Evolutionary conservation across 495 filamentous ascomycete species (phyloP).

Genomic region (Astrothelium subdiscretum): DNA sequence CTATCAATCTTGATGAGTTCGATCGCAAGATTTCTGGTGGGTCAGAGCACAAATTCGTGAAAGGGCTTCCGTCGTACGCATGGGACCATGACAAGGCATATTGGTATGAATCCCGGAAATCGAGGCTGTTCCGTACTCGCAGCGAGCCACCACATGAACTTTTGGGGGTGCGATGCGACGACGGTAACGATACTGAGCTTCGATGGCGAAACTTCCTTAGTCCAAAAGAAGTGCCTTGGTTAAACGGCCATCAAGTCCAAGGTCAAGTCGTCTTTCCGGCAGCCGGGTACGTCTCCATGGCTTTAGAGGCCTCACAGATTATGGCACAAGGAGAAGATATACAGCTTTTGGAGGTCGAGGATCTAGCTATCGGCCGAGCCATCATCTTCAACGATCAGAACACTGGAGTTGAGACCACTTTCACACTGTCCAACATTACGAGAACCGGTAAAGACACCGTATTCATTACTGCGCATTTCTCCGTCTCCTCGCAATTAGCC

Average conservation of each 20-base stretch:
- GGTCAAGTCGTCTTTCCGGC: conserved; percentile 20
- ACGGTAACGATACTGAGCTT: neutral
- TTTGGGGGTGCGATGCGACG: neutral
- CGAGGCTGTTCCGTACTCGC: conserved; percentile 13
- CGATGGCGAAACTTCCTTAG: neutral
- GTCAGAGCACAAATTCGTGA: conserved; percentile 7
- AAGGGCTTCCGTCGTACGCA: conserved; percentile 36
- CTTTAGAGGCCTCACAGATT: conserved; percentile 5
- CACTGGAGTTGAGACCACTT: neutral
- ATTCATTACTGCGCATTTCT: neutral
- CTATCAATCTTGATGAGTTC: neutral
- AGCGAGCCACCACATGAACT: neutral
- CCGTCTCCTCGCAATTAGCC: neutral
- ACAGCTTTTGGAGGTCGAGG: neutral
- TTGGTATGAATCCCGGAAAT: conserved; percentile 37
- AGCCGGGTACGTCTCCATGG: conserved; percentile 9
- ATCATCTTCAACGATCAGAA: neutral
- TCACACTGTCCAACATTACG: neutral
- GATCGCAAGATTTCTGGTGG: neutral
- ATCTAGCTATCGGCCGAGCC: neutral
- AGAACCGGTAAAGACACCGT: neutral
- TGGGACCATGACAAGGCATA: conserved; percentile 37
- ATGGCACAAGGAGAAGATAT: neutral
- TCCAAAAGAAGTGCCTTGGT: conserved; percentile 30
- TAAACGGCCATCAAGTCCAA: conserved; percentile 31